Conservation (phyloP, 75 land plant genomes). For the Cupressus sempervirens region DNA sequence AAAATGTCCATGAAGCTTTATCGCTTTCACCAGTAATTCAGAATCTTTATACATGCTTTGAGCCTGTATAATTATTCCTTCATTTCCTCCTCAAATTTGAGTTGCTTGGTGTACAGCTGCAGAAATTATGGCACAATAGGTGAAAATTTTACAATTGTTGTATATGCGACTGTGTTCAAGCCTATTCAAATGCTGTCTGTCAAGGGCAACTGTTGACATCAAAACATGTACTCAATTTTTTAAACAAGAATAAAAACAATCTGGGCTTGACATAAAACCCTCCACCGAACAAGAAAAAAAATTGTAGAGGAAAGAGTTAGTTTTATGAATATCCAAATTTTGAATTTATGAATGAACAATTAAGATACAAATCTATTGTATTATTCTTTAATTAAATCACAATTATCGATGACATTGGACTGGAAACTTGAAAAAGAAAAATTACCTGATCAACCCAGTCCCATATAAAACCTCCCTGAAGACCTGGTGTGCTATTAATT, state of each 20-base stretch:
- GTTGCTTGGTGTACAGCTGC: too few species aligned
- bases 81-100: too few species aligned
- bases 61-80: too few species aligned
- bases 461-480: constrained; percentile 99
- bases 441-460: constrained; percentile 99
- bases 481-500: constrained; percentile 84
- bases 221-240: background rate
- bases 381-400: background rate
- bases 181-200: too few species aligned
- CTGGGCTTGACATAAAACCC: too few species aligned
- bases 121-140: too few species aligned
- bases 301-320: background rate
- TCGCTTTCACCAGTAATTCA: too few species aligned
- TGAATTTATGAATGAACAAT: background rate
- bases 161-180: background rate
- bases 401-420: background rate
- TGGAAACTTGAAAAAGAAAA: background rate
- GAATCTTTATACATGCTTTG: too few species aligned
- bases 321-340: background rate
- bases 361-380: background rate
- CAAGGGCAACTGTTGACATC: background rate
- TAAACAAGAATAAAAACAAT: background rate
- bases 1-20: too few species aligned
- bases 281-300: background rate
- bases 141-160: background rate